Evolutionary conservation across 352 stramenopile species (phyloP), one percentile per base, ranked within the genome.

Genomic region (Globisporangium spinosum): DNA sequence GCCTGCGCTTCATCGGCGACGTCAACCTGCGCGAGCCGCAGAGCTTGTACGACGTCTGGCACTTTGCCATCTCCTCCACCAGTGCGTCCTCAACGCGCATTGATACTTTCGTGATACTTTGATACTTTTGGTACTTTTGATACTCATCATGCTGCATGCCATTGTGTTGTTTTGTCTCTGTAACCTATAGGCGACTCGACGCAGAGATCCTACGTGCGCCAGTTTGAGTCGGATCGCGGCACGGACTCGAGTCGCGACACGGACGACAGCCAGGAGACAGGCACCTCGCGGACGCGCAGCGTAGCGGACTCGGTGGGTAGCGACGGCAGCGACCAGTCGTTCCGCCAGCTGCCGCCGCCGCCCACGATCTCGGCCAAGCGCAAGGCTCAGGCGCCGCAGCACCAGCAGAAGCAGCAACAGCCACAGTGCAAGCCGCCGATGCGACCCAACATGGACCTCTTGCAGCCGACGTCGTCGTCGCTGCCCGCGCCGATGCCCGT

Each of bases 1-100:
- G 83, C 60, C 72, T 89, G 29, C 80, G 79, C 9, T 76, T 86
- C 61, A 79, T 90, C 63, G 73, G 82, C 34, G 77, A 90, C 59
- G 77, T 89, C 32, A 79, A 87, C 57, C 67, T 89, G 57, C 83
- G 83, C 47, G 77, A 86, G 43, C 78, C 80, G 3, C 70, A 83
- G 55, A 77, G 70, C 27, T 70, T 74, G 45, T 67, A 74, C 67
- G 87, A 82, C 67, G 70, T 73, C 25, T 76, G 72, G 43, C 70
- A 82, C 54, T 79, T 83, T 34, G 75, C 75, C 25, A 74, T 76
- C 29, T 59, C 70, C 22, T 78, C 73, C 12, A 73, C 79, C 47
- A 76, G 70, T 75, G 59, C 35, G 65, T 67, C 1, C 32, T 25
- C 32, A 9, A 17, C 29, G 29, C 53, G n/a, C n/a, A 22, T 35